Evolutionary conservation across 2,329 filamentous ascomycete genomes (phyloP).

Genomic region (Pezicula radicicola): DNA sequence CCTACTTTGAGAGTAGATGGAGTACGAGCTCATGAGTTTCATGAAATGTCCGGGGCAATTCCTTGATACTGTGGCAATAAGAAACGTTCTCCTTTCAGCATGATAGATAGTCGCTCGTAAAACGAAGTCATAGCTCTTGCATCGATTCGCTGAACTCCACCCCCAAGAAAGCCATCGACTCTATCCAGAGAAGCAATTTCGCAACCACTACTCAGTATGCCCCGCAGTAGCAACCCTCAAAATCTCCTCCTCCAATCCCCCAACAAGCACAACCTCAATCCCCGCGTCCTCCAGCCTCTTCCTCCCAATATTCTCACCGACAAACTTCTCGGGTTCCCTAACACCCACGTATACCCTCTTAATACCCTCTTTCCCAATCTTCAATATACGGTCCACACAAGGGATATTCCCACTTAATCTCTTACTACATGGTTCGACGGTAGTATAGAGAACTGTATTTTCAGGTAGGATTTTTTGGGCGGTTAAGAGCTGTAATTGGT

Average conservation of each 20-base stretch:
- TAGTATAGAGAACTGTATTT: conserved; percentile 74
- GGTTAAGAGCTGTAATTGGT: conserved; percentile 35
- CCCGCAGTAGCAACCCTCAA: conserved; percentile 79
- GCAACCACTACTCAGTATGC: conserved; percentile 44
- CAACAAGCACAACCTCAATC: conserved; percentile 69
- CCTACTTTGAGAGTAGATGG: too few relatives aligned
- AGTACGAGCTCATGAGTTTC: too few relatives aligned
- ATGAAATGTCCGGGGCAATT: too few relatives aligned
- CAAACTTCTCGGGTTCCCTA: conserved; percentile 86
- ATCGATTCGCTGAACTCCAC: too few relatives aligned
- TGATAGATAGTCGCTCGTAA: too few relatives aligned
- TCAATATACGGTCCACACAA: conserved; percentile 77
- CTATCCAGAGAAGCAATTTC: too few relatives aligned
- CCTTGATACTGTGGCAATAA: too few relatives aligned
- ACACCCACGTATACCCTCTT: conserved; percentile 83
- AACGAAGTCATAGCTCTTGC: too few relatives aligned
- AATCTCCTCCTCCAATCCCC: conserved; percentile 78
- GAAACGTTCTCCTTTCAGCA: too few relatives aligned
- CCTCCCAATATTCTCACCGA: conserved; percentile 75
- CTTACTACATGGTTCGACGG: conserved; percentile 81
- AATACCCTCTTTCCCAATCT: conserved; percentile 46
- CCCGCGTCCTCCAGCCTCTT: conserved; percentile 67
- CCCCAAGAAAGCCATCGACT: too few relatives aligned
- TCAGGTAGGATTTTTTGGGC: conserved; percentile 41
- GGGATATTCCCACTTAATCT: conserved; percentile 71